Evolutionary conservation across 352 stramenopile genomes (phyloP).

Genomic region (Phytopythium mirpurense): DNA sequence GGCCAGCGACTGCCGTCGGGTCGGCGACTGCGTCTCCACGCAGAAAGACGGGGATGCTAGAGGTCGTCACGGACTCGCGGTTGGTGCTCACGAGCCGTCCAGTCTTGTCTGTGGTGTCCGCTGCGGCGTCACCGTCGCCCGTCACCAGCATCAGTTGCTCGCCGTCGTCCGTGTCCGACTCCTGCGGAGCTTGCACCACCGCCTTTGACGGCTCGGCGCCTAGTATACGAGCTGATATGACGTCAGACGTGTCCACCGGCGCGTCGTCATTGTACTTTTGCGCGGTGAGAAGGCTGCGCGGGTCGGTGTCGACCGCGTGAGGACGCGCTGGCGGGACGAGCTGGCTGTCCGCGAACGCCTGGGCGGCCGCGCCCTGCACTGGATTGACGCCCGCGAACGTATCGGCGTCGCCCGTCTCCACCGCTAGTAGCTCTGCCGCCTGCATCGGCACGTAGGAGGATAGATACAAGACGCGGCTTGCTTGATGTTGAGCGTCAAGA

Average conservation of each 20-base stretch:
- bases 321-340: neutral
- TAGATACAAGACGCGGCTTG: too few relatives aligned
- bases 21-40: constrained; percentile 1
- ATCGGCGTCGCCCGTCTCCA: neutral
- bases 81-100: constrained; percentile 1
- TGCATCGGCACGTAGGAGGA: neutral
- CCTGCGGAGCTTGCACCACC: neutral
- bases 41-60: constrained; percentile 1
- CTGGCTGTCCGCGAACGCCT: constrained; percentile 1
- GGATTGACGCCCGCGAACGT: neutral
- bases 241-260: neutral
- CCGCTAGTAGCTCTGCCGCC: constrained; percentile 1
- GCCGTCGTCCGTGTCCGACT: neutral
- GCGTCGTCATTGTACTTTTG: neutral
- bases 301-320: neutral
- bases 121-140: neutral
- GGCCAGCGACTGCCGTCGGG: neutral
- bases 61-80: neutral
- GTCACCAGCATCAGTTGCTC: neutral
- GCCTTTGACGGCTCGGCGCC: neutral
- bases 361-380: neutral
- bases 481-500: too few relatives aligned
- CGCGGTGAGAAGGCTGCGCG: neutral
- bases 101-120: neutral
- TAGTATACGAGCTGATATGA: neutral